Evolutionary conservation across 169 alveolate genomes (phyloP).

Genomic region (Plasmodium knowlesi): DNA sequence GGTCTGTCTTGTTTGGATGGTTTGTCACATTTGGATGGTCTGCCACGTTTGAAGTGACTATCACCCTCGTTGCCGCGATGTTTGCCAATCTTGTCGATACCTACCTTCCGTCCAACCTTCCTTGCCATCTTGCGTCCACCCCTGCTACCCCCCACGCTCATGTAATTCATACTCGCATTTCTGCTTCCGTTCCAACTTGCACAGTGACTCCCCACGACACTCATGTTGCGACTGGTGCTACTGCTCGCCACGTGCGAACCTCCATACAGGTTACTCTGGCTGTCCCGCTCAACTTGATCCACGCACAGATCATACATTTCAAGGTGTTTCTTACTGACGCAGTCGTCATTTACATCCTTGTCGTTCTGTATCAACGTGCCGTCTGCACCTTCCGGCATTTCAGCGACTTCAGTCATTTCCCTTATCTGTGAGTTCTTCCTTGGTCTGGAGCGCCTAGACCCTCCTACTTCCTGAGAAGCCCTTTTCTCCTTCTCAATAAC

Average conservation of each 20-base stretch:
- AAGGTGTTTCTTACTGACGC: not conserved
- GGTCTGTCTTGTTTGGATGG: not conserved
- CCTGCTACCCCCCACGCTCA: not conserved
- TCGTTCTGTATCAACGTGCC: not conserved
- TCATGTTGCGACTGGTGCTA: not conserved
- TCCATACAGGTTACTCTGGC: slow-evolving; percentile 1
- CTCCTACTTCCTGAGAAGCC: not conserved
- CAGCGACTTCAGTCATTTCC: not conserved
- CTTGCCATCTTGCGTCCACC: not conserved
- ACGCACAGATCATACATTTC: not conserved
- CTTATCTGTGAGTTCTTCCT: no score
- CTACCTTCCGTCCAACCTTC: not conserved
- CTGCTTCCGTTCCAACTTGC: not conserved
- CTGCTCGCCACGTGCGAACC: not conserved
- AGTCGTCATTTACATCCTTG: not conserved
- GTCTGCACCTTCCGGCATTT: not conserved
- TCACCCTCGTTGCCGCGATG: not conserved
- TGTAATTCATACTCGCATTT: not conserved
- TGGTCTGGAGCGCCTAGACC: not conserved
- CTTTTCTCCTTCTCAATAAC: not conserved
- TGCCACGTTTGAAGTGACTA: not conserved
- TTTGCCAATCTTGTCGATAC: not conserved
- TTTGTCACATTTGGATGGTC: not conserved
- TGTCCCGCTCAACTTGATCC: not conserved
- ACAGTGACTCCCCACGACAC: not conserved